Percentiles rank a stretch among this genome's conserved stretches.
These are phyloP conservation scores for Digitaria exilis DNA, from an alignment of 202 grass and related monocot species.

Conservation along the genomic window DNA sequence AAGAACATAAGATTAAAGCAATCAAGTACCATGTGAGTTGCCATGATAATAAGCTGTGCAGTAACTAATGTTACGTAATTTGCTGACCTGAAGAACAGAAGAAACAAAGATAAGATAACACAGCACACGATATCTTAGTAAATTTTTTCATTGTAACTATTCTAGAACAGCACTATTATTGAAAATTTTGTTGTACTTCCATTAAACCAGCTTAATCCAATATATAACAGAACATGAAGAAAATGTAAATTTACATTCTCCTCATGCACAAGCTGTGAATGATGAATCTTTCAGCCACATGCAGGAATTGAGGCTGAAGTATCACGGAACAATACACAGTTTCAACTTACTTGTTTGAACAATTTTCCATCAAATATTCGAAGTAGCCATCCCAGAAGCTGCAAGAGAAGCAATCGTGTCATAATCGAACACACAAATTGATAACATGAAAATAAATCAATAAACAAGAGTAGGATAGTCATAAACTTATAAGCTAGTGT, in stretches of 20 bases:
- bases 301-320: constrained; percentile 19
- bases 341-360: constrained; percentile 80
- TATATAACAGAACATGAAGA: background rate
- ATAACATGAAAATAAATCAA: constrained; percentile 40
- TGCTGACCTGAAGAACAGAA: constrained; percentile 66
- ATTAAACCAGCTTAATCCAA: constrained; percentile 32
- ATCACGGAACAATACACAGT: constrained; percentile 26
- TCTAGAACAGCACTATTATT: constrained; percentile 6
- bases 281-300: constrained; percentile 5
- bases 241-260: background rate
- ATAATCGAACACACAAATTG: constrained; percentile 25
- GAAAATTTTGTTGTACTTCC: constrained; percentile 16
- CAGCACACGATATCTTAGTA: background rate
- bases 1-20: constrained; percentile 34
- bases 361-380: constrained; percentile 97
- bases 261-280: background rate
- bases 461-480: constrained; percentile 33
- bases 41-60: constrained; percentile 91
- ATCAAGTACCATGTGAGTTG: constrained; percentile 90
- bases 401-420: constrained; percentile 46
- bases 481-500: background rate
- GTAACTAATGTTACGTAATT: constrained; percentile 94
- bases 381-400: constrained; percentile 99
- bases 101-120: constrained; percentile 38
- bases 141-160: constrained; percentile 1